Conservation (phyloP, 1,284 basidiomycete species). For the Mrakiaceae sp. region DNA sequence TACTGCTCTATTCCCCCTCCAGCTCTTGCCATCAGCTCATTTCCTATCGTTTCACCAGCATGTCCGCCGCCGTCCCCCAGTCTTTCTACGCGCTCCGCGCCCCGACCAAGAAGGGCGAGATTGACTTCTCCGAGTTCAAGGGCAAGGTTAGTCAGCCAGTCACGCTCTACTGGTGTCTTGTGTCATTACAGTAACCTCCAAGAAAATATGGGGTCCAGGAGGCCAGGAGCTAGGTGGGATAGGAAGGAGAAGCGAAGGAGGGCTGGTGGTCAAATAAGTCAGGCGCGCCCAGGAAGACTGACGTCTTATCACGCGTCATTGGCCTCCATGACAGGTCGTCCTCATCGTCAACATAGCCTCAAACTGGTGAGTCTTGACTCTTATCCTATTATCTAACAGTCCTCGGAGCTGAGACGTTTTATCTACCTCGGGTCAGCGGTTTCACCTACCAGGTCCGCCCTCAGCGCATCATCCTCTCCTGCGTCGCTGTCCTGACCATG, state of each 20-base stretch:
- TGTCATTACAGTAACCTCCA: not conserved
- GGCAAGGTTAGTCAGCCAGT: constrained; percentile 44
- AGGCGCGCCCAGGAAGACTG: too few relatives aligned
- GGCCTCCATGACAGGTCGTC: not conserved
- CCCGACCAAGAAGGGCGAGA: constrained; percentile 8
- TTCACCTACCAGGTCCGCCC: not conserved
- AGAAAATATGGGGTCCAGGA: too few relatives aligned
- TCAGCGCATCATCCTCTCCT: not conserved
- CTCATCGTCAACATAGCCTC: constrained; percentile 4
- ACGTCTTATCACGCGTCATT: too few relatives aligned
- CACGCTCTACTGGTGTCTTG: not conserved
- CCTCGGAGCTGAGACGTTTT: too few relatives aligned
- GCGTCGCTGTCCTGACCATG: not conserved
- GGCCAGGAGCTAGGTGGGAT: too few relatives aligned
- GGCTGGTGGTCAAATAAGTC: too few relatives aligned
- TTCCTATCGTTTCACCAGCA: too few relatives aligned
- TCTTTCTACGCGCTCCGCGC: constrained; percentile 10
- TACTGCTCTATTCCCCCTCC: too few relatives aligned
- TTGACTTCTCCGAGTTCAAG: constrained; percentile 51
- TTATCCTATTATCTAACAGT: too few relatives aligned
- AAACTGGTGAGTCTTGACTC: not conserved
- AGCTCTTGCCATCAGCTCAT: too few relatives aligned
- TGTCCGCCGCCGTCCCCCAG: not conserved
- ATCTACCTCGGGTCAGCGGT: too few relatives aligned
- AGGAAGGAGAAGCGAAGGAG: too few relatives aligned